phyloP scores from a whole-genome alignment of 2,329 filamentous ascomycete species.

The Hymenotorrendiella dingleyae region DNA sequence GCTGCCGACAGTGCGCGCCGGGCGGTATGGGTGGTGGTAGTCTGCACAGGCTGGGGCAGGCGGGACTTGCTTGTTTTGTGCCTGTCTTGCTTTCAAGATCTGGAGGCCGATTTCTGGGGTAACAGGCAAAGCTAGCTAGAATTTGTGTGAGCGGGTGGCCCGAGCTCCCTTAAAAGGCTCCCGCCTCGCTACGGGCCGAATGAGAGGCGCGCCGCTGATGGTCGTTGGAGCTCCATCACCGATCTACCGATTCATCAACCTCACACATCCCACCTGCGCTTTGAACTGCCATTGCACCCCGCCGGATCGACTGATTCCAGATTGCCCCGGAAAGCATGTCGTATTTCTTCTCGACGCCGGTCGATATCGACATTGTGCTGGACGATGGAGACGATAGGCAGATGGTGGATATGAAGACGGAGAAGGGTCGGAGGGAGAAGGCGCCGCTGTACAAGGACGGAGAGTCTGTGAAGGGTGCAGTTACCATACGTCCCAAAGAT shows the following conservation, averaged over 20 bases:
- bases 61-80: no score
- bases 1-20: slow-evolving; percentile 23
- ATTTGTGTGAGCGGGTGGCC: no score
- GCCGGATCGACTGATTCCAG: no score
- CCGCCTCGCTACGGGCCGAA: slow-evolving; percentile 16
- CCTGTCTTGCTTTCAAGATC: no score
- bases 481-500: slow-evolving; percentile 94
- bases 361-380: slow-evolving; percentile 98
- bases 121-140: no score
- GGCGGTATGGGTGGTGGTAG: no score
- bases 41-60: no score
- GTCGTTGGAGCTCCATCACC: slow-evolving; percentile 11
- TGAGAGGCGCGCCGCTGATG: not conserved
- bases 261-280: slow-evolving; percentile 5
- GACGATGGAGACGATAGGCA: slow-evolving; percentile 90
- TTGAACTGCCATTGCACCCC: no score
- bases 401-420: slow-evolving; percentile 95
- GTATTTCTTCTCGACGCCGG: slow-evolving; percentile 95
- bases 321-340: slow-evolving; percentile 66
- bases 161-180: slow-evolving; percentile 13
- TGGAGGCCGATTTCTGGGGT: no score
- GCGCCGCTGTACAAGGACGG: slow-evolving; percentile 96
- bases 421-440: slow-evolving; percentile 96
- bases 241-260: slow-evolving; percentile 2
- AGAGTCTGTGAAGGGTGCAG: slow-evolving; percentile 93